A percentile compares a stretch with the other conserved stretches of the same genome.
Evolutionary conservation across 768 basidiomycete genomes (phyloP).

Genomic region (Lanmaoa rubissima): DNA sequence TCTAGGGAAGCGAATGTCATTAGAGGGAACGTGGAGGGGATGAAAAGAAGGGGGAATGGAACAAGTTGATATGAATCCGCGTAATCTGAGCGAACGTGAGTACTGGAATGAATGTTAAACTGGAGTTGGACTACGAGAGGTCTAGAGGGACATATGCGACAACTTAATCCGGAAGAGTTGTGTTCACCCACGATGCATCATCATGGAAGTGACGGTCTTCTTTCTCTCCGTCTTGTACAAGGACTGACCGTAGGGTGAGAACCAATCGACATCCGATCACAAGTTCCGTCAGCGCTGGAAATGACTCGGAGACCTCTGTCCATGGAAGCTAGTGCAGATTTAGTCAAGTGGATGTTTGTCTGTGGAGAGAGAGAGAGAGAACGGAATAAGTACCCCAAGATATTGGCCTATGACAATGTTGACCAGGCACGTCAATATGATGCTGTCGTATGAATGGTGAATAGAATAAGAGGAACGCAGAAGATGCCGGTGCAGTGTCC

Average conservation of each 20-base stretch:
- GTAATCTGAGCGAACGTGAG: too few species aligned
- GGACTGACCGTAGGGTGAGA: not conserved
- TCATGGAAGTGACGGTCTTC: too few species aligned
- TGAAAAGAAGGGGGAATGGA: too few species aligned
- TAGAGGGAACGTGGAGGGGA: too few species aligned
- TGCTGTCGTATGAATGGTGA: not conserved
- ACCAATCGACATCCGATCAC: not conserved
- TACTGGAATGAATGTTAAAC: too few species aligned
- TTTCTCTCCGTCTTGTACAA: not conserved
- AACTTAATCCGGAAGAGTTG: not conserved
- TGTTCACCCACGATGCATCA: not conserved
- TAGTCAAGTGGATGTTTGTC: not conserved
- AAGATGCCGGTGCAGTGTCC: not conserved
- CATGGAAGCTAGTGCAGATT: not conserved
- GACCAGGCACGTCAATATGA: not conserved
- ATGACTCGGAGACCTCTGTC: not conserved
- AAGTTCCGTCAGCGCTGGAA: not conserved
- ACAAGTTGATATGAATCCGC: too few species aligned
- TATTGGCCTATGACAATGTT: not conserved
- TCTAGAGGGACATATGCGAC: too few species aligned
- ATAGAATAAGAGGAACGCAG: not conserved
- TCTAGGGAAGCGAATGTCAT: too few species aligned
- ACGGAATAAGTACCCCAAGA: not conserved
- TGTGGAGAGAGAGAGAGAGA: too few species aligned
- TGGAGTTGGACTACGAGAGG: too few species aligned